Conservation (phyloP, 768 basidiomycete species). For the Strobilomyces echinocephalus region DNA sequence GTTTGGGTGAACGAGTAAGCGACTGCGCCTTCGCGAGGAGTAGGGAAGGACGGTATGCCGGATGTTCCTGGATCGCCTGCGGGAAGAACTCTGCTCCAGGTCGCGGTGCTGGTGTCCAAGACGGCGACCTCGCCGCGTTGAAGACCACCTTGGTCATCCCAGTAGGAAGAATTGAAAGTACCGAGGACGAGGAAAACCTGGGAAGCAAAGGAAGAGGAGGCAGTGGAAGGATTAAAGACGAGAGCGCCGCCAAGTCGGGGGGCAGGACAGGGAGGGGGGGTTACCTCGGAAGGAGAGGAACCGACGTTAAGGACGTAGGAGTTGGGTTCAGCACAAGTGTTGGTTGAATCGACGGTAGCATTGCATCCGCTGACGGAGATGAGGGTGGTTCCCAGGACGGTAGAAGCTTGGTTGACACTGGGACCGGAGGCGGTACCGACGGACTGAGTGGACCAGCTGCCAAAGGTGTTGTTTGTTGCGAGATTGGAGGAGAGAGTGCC, state of each 20-base stretch:
- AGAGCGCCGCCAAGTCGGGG: slow-evolving; percentile 58
- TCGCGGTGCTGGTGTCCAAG: slow-evolving; percentile 53
- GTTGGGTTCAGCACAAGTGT: slow-evolving; percentile 54
- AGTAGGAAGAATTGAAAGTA: slow-evolving; percentile 55
- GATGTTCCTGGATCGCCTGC: slow-evolving; percentile 60
- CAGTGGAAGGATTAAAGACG: slow-evolving; percentile 45
- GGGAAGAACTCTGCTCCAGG: slow-evolving; percentile 71
- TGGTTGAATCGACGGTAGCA: slow-evolving; percentile 33
- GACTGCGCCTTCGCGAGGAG: slow-evolving; percentile 66
- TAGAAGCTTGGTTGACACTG: slow-evolving; percentile 49
- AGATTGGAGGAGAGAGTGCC: slow-evolving; percentile 71
- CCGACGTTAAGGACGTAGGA: slow-evolving; percentile 47
- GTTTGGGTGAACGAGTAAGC: slow-evolving; percentile 50
- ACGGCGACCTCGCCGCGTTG: slow-evolving; percentile 71
- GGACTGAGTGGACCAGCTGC: slow-evolving; percentile 55
- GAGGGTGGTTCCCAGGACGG: slow-evolving; percentile 50
- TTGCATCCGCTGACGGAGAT: slow-evolving; percentile 62
- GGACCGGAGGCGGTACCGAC: slow-evolving; percentile 32
- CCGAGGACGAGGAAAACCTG: slow-evolving; percentile 73
- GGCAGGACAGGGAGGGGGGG: slow-evolving; percentile 54
- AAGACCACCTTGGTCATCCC: slow-evolving; percentile 62
- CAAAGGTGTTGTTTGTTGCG: slow-evolving; percentile 39
- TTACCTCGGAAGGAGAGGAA: slow-evolving; percentile 28
- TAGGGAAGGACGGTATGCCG: slow-evolving; percentile 49
- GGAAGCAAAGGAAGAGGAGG: slow-evolving; percentile 49